Conservation (phyloP, 192 early-diverging fungal genomes). For the Pilobolus umbonatus region DNA sequence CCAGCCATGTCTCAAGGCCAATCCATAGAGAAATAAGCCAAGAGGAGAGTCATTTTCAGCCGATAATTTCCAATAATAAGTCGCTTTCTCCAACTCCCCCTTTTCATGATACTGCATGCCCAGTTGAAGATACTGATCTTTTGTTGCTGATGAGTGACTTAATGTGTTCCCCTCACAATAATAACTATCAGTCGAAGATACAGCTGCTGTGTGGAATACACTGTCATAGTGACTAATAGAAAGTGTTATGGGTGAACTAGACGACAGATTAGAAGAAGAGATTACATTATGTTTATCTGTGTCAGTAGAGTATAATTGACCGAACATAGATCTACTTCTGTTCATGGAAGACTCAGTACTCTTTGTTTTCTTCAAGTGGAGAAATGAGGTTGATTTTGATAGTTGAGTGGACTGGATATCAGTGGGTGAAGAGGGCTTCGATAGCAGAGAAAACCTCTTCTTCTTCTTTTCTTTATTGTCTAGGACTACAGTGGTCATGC, state of each 20-base stretch:
- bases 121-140: constrained; percentile 58
- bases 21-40: constrained; percentile 67
- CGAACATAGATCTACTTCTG: constrained; percentile 9
- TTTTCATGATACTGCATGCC: constrained; percentile 65
- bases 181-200: not conserved
- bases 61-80: constrained; percentile 61
- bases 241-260: not conserved
- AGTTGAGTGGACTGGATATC: constrained; percentile 5
- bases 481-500: no score
- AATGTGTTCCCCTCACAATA: not conserved
- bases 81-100: constrained; percentile 65
- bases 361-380: not conserved
- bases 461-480: no score
- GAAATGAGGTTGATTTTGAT: constrained; percentile 9
- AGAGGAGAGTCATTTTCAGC: constrained; percentile 62
- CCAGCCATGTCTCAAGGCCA: constrained; percentile 77
- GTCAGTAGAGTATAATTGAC: not conserved
- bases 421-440: not conserved
- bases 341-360: not conserved
- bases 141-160: not conserved
- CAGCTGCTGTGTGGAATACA: not conserved
- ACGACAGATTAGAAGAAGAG: not conserved
- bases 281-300: not conserved
- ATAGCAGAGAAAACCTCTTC: constrained; percentile 7
- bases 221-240: not conserved